Evolutionary conservation across 345 rosid genomes (phyloP).

Genomic region (Lepidium sativum): DNA sequence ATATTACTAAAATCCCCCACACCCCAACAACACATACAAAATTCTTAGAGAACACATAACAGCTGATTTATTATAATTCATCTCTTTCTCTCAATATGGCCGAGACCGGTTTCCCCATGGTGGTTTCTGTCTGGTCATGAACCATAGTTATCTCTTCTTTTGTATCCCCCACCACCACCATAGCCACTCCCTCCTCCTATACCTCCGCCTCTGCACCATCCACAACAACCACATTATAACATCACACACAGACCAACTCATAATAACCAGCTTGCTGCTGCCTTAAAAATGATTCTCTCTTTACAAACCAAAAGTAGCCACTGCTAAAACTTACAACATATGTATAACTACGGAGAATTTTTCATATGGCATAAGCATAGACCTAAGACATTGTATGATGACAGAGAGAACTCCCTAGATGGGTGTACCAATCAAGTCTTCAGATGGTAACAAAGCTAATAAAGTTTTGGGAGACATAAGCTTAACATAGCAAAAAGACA

Average conservation of each 20-base stretch:
- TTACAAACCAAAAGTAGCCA: background rate
- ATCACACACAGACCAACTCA: background rate
- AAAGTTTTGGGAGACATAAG: background rate
- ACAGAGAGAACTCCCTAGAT: background rate
- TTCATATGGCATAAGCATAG: background rate
- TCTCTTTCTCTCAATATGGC: conserved; percentile 55
- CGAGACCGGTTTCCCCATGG: conserved; percentile 90
- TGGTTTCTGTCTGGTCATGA: conserved; percentile 86
- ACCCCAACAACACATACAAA: conserved; percentile 16
- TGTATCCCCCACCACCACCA: conserved; percentile 81
- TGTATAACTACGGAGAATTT: background rate
- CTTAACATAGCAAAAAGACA: background rate
- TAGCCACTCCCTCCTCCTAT: conserved; percentile 56
- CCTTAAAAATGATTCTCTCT: background rate
- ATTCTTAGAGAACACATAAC: conserved; percentile 19
- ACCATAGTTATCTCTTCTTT: conserved; percentile 69
- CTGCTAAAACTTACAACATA: background rate
- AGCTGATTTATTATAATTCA: conserved; percentile 6
- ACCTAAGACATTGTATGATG: background rate
- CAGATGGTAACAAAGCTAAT: background rate
- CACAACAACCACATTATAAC: conserved; percentile 12
- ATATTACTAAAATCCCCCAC: conserved; percentile 19
- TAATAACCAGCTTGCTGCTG: background rate
- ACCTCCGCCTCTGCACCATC: conserved; percentile 37
- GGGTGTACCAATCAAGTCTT: background rate